Base-by-base conservation (phyloP, 73 alveolate genomes). In the Paramecium tetraurelia region DNA sequence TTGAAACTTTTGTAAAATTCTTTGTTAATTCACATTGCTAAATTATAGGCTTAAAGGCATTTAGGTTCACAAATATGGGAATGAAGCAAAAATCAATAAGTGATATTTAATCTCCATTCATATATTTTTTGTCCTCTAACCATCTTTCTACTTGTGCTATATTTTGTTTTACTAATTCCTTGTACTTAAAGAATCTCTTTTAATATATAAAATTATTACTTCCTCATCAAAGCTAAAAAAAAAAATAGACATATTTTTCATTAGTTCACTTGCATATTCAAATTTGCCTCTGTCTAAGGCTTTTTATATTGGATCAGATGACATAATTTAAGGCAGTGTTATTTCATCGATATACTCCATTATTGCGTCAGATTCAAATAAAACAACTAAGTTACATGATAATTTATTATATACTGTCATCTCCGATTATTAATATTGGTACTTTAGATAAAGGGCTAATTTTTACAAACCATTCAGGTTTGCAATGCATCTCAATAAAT, bases 291-390 rank as follows among this genome's bases (percentile, higher is more conserved):
- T 80, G 43, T 41, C 90, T 80, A 80, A 46, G 2, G 90, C 90
- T 35, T 48, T 80, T 48, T 80, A 14, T 21, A 80, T 10, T n/a
- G 90, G 90, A 80, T 80, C 90, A n/a, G 46, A 80, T 8, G 90
- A 31, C 57, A 44, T 31, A 16, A 80, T 59, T 27, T 24, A 11
- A 4, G 90, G 90, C 1, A 44, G 43, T 14, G 72, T 22, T 41
- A 80, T 44, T 22, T 80, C 76, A 80, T 80, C 90, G 0, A 80
- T 20, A 80, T 80, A 80, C 18, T 80, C 90, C 90, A 80, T 80
- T 14, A 80, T 80, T 24, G 57, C 90, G 46, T 80, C 57, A 11
- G 90, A 80, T 80, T 80, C 90, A 80, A 80, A 80, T 80, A 80
- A 27, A 48, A 80, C 90, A 80, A 80, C 90, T 80, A 7, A 31